Conservation (phyloP, 305 asterid species). For the Andrographis paniculata region DNA sequence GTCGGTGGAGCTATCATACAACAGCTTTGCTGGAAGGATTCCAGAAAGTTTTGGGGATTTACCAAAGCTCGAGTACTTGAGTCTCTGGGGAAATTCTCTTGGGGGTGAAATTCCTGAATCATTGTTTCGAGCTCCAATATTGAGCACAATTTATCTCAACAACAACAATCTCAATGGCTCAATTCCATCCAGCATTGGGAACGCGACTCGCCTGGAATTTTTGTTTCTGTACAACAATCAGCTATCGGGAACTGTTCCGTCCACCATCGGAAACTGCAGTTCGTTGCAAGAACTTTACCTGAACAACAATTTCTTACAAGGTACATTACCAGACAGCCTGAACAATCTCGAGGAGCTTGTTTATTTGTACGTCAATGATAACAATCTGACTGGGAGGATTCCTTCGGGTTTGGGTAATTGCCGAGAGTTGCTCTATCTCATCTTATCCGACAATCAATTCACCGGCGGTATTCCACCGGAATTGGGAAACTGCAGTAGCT, state of each 20-base stretch:
- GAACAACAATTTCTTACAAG: constrained; percentile 42
- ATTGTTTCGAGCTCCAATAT: constrained; percentile 39
- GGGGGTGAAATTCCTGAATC: constrained; percentile 54
- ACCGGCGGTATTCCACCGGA: constrained; percentile 46
- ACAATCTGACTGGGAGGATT: constrained; percentile 43
- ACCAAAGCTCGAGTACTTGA: constrained; percentile 31
- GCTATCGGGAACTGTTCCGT: constrained; percentile 56
- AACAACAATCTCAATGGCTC: constrained; percentile 54
- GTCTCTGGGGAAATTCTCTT: constrained; percentile 42
- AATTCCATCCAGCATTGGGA: constrained; percentile 48
- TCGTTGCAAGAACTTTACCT: constrained; percentile 40
- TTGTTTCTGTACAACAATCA: constrained; percentile 40
- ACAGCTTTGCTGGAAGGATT: constrained; percentile 47
- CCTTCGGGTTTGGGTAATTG: constrained; percentile 43
- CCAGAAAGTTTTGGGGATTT: constrained; percentile 61
- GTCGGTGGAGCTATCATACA: constrained; percentile 41
- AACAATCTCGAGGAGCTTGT: constrained; percentile 47
- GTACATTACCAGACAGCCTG: constrained; percentile 50
- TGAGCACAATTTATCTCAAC: constrained; percentile 36
- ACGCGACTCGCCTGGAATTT: constrained; percentile 26
- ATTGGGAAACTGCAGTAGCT: constrained; percentile 53
- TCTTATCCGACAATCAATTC: constrained; percentile 47
- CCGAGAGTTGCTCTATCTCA: constrained; percentile 26
- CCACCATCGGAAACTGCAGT: constrained; percentile 58
- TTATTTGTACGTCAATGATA: constrained; percentile 36